phyloP scores from a whole-genome alignment of 371 early-diverging fungal genomes.

The Fennellomyces sp. region DNA sequence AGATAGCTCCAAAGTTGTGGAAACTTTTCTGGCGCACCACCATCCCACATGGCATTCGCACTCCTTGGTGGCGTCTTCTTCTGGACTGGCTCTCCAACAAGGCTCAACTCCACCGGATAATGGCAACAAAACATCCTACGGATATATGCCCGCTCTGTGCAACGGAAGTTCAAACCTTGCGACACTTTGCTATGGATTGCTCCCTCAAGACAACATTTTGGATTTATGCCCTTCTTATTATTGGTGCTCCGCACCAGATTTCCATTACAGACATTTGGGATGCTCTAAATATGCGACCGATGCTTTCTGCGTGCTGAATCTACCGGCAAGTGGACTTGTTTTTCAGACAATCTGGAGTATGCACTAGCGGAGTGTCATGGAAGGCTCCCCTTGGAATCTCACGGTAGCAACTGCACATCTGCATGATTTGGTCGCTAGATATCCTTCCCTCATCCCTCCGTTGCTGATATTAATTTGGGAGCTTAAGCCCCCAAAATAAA shows the following conservation, averaged over 20 bases:
- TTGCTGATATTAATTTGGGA: too few species aligned
- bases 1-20: too few species aligned
- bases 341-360: not conserved
- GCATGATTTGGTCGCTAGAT: too few species aligned
- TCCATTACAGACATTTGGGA: not conserved
- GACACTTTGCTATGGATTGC: not conserved
- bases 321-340: not conserved
- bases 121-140: not conserved
- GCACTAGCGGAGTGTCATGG: too few species aligned
- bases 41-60: not conserved
- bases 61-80: not conserved
- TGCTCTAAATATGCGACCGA: not conserved
- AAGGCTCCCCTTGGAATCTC: too few species aligned
- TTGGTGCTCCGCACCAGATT: not conserved
- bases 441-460: too few species aligned
- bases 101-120: not conserved
- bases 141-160: not conserved
- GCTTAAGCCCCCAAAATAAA: too few species aligned
- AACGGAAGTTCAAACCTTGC: not conserved
- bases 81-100: not conserved
- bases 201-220: not conserved
- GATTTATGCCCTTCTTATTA: not conserved
- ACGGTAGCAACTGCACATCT: too few species aligned
- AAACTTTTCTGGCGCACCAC: not conserved
- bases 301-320: not conserved